Base-by-base conservation (phyloP, 1,139 yeast genomes). In the Zygoascus sp. region DNA sequence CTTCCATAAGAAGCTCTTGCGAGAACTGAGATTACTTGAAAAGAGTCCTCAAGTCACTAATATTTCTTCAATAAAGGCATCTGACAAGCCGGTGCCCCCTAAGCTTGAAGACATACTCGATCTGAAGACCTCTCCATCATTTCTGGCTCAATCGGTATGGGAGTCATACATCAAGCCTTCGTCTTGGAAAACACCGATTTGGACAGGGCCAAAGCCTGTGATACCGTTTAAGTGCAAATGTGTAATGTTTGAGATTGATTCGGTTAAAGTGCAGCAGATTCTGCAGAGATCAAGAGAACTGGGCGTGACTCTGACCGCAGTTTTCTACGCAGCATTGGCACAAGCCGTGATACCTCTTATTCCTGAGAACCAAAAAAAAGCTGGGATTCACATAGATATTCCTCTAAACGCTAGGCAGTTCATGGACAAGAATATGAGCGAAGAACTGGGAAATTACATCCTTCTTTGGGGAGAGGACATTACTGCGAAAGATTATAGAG, bases 1-100 rank as follows among this genome's bases (percentile, higher is more conserved):
- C 16, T 53, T 57, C 42, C 59, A 56, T 37, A 28, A 44, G 30
- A 43, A 50, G 22, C 43, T 57, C 27, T 32, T 54, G n/a, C 19
- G 28, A 5, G 52, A 49, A 20, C 25, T 53, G n/a, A 17, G 27
- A 35, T 30, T 15, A 4, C 34, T 30, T 5, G 34, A 15, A 2
- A 20, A 19, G 20, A n/a, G 16, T 7, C 16, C 22, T 20, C 5
- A 4, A 2, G n/a, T 11, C 7, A 25, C 11, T 5, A 27, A 19
- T 6, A 20, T 16, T 5, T 21, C 39, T 2, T 6, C n/a, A n/a
- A 27, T 35, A n/a, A 5, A 2, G 10, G 25, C 10, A 5, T 20
- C 25, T 2, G 4, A 7, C 10, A 9, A 6, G 5, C 15, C 16
- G 5, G 3, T 35, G 15, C 5, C 5, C 7, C 39, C 39, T n/a